Evolutionary conservation across 371 early-diverging fungal genomes (phyloP), one percentile per base, ranked within the genome.

Genomic region (Mucor irregularis): DNA sequence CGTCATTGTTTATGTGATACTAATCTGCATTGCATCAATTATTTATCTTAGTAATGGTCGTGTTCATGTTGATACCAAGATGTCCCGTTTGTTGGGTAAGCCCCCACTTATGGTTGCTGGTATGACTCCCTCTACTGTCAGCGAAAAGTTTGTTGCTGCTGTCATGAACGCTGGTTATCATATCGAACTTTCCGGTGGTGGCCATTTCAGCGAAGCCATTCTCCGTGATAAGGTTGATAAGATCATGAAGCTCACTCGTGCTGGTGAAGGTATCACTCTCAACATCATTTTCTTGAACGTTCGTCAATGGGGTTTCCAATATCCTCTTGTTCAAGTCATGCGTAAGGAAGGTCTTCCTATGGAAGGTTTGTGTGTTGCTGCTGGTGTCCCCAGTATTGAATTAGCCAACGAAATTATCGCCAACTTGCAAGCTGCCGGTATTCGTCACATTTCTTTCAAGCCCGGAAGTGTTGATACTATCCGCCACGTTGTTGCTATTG

Each of bases 221-320:
- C 81, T 97, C 34, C 91, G 95, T 49, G 76, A 77, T 47, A 92
- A 92, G 74, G 87, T 93, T 26, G 73, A 91, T 43, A 71, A 86
- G 53, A 90, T 97, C 64, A 89, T 93, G 81, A 66, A 80, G 1
- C 58, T 80, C 22, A 83, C 90, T 56, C 86, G 83, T 25, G 86
- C 94, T n/a, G 96, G 97, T 34, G 87, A 89, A 54, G 94, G 94
- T 45, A 82, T 97, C 48, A 88, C 92, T 22, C 72, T 97, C 63
- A 97, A 97, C 79, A 90, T 91, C 38, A 77, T 97, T 28, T 97
- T 93, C 83, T 71, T 97, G 55, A 97, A 96, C 71, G 92, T 93
- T 25, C 88, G 93, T 62, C 89, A 93, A 61, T 97, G 97, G 97
- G 93, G 93, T 9, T 93, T 95, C 90, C 96, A 96, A 74, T 93